Evolutionary conservation across 345 rosid genomes (phyloP).

Genomic region (Ceriops tagal): DNA sequence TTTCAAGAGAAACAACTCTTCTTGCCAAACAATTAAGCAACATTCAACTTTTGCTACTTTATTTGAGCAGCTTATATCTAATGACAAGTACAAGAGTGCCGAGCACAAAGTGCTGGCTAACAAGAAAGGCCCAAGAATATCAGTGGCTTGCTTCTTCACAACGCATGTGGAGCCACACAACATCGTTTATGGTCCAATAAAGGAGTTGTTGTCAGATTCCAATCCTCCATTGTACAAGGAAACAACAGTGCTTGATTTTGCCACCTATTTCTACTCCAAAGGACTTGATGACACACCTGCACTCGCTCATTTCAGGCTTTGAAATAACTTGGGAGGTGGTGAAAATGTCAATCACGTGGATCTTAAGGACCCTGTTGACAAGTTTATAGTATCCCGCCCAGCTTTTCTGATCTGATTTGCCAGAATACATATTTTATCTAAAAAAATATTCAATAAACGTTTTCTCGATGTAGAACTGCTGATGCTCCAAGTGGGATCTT

Average conservation of each 20-base stretch:
- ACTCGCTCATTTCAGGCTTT: conserved; percentile 1
- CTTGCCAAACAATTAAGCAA: no score
- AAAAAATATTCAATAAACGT: no score
- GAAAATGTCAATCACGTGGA: no score
- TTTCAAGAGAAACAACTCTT: no score
- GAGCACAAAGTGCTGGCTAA: conserved; percentile 26
- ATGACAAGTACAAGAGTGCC: conserved; percentile 20
- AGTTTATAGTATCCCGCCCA: no score
- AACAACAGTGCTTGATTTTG: conserved; percentile 7
- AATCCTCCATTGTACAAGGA: conserved; percentile 21
- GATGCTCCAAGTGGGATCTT: no score
- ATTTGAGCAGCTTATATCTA: conserved; percentile 14
- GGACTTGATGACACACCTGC: conserved; percentile 4
- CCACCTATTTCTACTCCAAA: not conserved
- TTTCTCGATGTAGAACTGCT: no score
- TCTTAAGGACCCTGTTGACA: no score
- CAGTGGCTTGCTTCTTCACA: conserved; percentile 26
- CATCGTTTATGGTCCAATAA: conserved; percentile 15
- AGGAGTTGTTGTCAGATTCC: conserved; percentile 17
- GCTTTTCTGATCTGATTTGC: no score
- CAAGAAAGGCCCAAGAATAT: conserved; percentile 18
- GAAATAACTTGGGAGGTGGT: no score
- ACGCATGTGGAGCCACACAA: conserved; percentile 9
- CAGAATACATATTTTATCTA: no score
- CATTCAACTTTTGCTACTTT: no score